Percentiles rank a stretch among this genome's conserved stretches.
phyloP scores from a whole-genome alignment of 441 rosid species.

The Populus hybrid region DNA sequence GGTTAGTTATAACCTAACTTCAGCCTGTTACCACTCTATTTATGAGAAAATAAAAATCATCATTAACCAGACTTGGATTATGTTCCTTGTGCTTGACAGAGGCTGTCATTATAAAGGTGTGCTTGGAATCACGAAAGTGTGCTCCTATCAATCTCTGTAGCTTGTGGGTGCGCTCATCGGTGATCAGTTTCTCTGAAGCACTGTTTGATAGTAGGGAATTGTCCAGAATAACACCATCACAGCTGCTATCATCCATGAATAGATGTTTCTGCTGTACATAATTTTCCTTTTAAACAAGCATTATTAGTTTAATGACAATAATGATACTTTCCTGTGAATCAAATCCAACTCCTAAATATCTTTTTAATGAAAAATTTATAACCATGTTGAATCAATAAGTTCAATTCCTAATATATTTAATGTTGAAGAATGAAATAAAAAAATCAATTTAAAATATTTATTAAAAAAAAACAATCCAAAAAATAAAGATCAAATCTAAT shows the following conservation, averaged over 20 bases:
- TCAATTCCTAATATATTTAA: no score
- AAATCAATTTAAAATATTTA: no score
- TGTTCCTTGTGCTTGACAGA: no score
- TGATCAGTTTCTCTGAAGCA: not conserved
- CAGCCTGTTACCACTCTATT: not conserved
- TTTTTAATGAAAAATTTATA: not conserved
- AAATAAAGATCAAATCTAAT: no score
- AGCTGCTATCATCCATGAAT: not conserved
- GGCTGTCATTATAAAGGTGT: no score
- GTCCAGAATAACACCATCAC: not conserved
- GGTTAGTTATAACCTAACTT: not conserved
- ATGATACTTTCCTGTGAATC: not conserved
- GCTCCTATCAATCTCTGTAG: not conserved
- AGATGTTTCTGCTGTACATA: not conserved
- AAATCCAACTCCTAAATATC: not conserved
- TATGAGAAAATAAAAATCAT: no score
- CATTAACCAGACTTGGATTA: not conserved
- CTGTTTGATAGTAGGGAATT: not conserved
- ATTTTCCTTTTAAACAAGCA: not conserved
- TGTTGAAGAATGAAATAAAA: no score
- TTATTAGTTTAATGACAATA: not conserved
- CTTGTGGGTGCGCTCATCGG: not conserved
- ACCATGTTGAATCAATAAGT: not conserved
- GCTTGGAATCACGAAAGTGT: no score
- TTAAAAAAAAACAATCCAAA: no score